Percentiles rank a stretch among this genome's conserved stretches.
phyloP scores from a whole-genome alignment of 129 eudicot genomes.

The Flaveria ramosissima region DNA sequence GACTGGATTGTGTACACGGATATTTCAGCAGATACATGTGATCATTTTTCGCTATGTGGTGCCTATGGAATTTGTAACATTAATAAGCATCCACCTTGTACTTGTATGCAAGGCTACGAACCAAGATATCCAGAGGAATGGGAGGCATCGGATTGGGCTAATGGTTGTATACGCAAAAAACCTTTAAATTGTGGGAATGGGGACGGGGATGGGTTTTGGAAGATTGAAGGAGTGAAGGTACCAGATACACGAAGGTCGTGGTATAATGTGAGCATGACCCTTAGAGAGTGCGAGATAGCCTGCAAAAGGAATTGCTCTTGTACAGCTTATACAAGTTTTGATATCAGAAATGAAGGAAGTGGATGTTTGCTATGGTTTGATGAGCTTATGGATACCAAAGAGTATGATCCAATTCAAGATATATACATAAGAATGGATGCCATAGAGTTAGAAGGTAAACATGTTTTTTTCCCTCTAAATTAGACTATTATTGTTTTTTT shows the following conservation, averaged over 20 bases:
- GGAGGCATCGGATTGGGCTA: constrained; percentile 43
- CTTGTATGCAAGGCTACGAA: constrained; percentile 35
- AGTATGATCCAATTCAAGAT: constrained; percentile 13
- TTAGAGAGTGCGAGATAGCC: constrained; percentile 28
- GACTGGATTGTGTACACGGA: constrained; percentile 30
- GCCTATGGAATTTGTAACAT: constrained; percentile 33
- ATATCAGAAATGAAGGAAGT: constrained; percentile 28
- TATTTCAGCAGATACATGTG: constrained; percentile 27
- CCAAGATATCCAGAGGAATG: constrained; percentile 31
- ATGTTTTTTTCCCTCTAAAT: not conserved
- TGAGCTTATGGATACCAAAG: constrained; percentile 26
- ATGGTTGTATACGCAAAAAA: constrained; percentile 44
- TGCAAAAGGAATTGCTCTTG: constrained; percentile 37
- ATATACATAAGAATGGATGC: constrained; percentile 27
- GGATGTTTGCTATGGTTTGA: constrained; percentile 42
- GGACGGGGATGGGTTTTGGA: constrained; percentile 36
- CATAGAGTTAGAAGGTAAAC: constrained; percentile 23
- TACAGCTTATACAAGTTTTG: constrained; percentile 34
- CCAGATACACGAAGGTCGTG: constrained; percentile 32
- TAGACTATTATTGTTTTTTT: not conserved
- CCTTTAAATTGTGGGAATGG: constrained; percentile 33
- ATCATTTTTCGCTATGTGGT: constrained; percentile 38
- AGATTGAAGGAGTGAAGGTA: constrained; percentile 22
- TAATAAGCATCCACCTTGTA: constrained; percentile 24
- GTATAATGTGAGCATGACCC: constrained; percentile 32